Base-by-base conservation (phyloP, 176 grass and related monocot genomes). In the Carex parvula region DNA sequence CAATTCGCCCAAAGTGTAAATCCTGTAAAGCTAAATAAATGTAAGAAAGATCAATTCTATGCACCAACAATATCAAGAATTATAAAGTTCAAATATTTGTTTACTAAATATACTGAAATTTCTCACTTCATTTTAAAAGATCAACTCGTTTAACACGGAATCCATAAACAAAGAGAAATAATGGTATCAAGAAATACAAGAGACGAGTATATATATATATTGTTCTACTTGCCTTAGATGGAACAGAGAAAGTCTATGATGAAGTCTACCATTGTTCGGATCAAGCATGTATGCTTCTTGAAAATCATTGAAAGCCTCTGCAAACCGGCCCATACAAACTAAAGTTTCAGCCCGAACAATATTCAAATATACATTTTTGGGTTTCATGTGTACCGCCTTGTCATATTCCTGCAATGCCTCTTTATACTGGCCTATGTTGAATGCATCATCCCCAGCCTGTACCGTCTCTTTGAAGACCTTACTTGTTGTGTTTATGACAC, bases 321-420 rank as follows among this genome's bases (percentile, higher is more conserved):
- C 50, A 0, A 89, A 80, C 64, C 87, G 86, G 11, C 83, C 88
- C 41, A 94, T 82, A 35, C 84, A 79, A 8, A 88, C 76, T 42
- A 97, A 83, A 52, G 94, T 88, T 10, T 92, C 92, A 54, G 90
- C 92, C 29, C 92, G 90, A 84, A 88, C 86, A 39, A 89, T 85
- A 53, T 84, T 87, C 64, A 87, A 94, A 16, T 90, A 62, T 15
- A 89, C 83, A 76, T 88, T 97, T 39, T 88, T 86, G 21, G 87
- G 92, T 80, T 84, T 94, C 46, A 89, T 62, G 32, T 64, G 70
- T 48, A 92, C 70, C 1, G 75, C 92, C 8, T 81, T 87, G 72
- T 94, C 92, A 62, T 94, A 97, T 67, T 88, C 53, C 52, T 75
- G 48, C 58, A 92, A 86, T 30, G 92, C 90, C 10, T 94, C 94